Conservation (phyloP, 495 filamentous ascomycete genomes). For the Aspergillus ellipticus region DNA sequence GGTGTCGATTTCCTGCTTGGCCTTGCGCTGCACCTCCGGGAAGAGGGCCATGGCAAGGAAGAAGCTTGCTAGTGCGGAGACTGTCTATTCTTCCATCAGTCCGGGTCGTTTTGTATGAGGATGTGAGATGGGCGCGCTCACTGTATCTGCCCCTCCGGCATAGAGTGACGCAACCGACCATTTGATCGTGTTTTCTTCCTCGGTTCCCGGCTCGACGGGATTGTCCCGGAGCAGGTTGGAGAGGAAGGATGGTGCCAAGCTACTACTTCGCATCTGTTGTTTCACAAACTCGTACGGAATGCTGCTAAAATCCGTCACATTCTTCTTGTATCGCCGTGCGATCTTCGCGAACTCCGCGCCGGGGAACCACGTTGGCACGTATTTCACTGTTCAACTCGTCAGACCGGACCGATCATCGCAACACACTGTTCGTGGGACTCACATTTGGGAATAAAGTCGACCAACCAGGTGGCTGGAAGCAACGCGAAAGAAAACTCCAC, state of each 20-base stretch:
- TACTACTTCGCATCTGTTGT: slow-evolving; percentile 34
- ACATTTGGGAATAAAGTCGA: slow-evolving; percentile 41
- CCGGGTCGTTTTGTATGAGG: not conserved
- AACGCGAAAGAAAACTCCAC: slow-evolving; percentile 37
- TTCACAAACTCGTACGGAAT: slow-evolving; percentile 44
- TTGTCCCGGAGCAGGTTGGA: slow-evolving; percentile 30
- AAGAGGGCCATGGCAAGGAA: slow-evolving; percentile 46
- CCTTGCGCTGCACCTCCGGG: slow-evolving; percentile 49
- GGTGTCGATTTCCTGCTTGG: slow-evolving; percentile 56
- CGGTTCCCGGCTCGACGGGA: slow-evolving; percentile 15
- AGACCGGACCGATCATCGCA: not conserved
- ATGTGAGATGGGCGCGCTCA: not conserved
- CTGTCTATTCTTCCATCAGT: slow-evolving; percentile 15
- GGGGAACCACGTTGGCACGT: slow-evolving; percentile 43
- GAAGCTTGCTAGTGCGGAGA: slow-evolving; percentile 32
- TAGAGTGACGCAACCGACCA: slow-evolving; percentile 51
- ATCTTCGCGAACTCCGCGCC: slow-evolving; percentile 42
- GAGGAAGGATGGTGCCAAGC: slow-evolving; percentile 32
- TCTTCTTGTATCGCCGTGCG: slow-evolving; percentile 25
- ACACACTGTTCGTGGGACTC: not conserved
- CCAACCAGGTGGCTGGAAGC: slow-evolving; percentile 41
- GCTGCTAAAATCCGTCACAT: slow-evolving; percentile 22
- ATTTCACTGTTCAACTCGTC: slow-evolving; percentile 13
- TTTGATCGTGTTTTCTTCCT: slow-evolving; percentile 34
- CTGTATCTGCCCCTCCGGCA: slow-evolving; percentile 56